Evolutionary conservation across 352 stramenopile genomes (phyloP).

Genomic region (Globisporangium alternatum): DNA sequence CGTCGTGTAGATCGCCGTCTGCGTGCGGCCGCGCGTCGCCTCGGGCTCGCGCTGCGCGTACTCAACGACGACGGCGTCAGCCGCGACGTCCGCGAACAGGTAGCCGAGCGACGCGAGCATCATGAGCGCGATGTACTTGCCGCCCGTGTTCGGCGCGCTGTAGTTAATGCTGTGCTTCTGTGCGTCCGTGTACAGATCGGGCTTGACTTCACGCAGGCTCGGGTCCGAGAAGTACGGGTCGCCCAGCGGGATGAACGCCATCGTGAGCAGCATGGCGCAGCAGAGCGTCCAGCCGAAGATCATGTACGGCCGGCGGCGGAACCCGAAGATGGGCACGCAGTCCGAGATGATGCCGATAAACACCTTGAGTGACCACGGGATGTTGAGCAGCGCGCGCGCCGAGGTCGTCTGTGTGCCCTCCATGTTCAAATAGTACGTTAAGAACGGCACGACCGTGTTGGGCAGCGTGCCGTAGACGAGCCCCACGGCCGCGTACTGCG

Average conservation of each 20-base stretch:
- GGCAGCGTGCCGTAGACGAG: slow-evolving; percentile 42
- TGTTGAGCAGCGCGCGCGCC: slow-evolving; percentile 33
- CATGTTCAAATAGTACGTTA: slow-evolving; percentile 51
- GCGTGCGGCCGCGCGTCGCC: slow-evolving; percentile 37
- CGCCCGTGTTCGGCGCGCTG: slow-evolving; percentile 28
- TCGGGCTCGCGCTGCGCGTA: slow-evolving; percentile 47
- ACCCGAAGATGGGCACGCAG: slow-evolving; percentile 46
- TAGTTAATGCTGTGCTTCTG: slow-evolving; percentile 33
- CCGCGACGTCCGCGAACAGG: slow-evolving; percentile 42
- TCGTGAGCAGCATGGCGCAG: slow-evolving; percentile 35
- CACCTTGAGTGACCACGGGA: slow-evolving; percentile 59
- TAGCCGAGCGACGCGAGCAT: slow-evolving; percentile 47
- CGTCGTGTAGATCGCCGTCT: slow-evolving; percentile 48
- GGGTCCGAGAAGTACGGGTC: slow-evolving; percentile 40
- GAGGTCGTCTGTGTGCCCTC: slow-evolving; percentile 37
- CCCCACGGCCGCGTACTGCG: slow-evolving; percentile 45
- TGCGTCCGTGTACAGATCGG: slow-evolving; percentile 23
- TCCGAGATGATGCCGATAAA: slow-evolving; percentile 54
- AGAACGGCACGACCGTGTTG: slow-evolving; percentile 41
- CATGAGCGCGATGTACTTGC: slow-evolving; percentile 43
- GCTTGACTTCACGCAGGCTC: slow-evolving; percentile 27
- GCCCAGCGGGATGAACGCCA: slow-evolving; percentile 36
- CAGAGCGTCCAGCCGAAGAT: slow-evolving; percentile 45
- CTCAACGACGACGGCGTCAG: slow-evolving; percentile 54
- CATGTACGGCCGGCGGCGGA: slow-evolving; percentile 55